Evolutionary conservation across 2,329 filamentous ascomycete species (phyloP).

Genomic region (Elsinoe arachidis): DNA sequence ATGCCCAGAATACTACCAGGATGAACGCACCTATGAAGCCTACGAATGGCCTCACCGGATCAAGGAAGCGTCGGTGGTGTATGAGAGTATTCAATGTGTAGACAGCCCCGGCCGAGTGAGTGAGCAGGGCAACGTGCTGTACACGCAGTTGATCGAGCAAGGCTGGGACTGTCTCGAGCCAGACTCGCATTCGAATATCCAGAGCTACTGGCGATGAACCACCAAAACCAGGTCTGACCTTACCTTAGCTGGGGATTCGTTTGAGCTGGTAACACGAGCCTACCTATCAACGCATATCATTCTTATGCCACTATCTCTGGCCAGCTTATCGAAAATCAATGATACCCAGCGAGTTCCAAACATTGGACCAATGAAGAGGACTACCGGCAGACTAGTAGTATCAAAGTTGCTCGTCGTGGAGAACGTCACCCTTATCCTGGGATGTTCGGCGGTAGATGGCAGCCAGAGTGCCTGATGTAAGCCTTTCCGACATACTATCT

Average conservation of each 20-base stretch:
- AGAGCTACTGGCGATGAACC: conserved; percentile 34
- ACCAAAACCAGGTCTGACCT: conserved; percentile 36
- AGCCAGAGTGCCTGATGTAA: conserved; percentile 25
- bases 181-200: conserved; percentile 29
- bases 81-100: conserved; percentile 37
- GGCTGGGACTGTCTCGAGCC: conserved; percentile 34
- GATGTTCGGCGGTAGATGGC: conserved; percentile 20
- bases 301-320: conserved; percentile 26
- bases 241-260: not conserved
- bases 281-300: conserved; percentile 34
- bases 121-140: conserved; percentile 31
- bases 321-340: conserved; percentile 26
- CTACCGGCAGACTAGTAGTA: conserved; percentile 20
- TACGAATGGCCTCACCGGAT: conserved; percentile 24
- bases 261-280: conserved; percentile 9
- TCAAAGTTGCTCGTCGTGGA: conserved; percentile 27
- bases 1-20: not conserved
- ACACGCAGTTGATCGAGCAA: conserved; percentile 32
- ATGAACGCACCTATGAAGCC: conserved; percentile 21
- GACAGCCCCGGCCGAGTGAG: conserved; percentile 36
- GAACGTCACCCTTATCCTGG: conserved; percentile 23
- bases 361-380: conserved; percentile 35
- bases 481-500: conserved; percentile 14
- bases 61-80: conserved; percentile 28
- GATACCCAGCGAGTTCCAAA: conserved; percentile 29